Base-by-base conservation (phyloP, 148 eudicot genomes). In the Camellia granthamiana region DNA sequence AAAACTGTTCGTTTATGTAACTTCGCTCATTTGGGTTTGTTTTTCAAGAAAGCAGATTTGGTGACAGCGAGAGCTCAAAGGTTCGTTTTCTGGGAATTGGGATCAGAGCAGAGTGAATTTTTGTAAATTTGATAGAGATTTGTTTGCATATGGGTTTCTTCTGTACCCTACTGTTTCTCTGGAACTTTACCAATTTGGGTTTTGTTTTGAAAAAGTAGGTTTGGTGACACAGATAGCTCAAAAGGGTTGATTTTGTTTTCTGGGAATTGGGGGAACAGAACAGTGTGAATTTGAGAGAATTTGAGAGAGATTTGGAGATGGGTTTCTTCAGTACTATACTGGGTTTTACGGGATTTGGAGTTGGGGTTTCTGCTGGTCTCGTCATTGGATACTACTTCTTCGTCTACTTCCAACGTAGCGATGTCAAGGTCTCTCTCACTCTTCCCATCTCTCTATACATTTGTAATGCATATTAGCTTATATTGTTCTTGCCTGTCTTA, bases 281-380 rank as follows among this genome's bases (percentile, higher is more conserved):
- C 21, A 23, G 6, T 46, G 14, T 66, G 60, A 76, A 15, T 19
- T 15, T 21, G 73, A 47, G 8, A 14, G 60, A 76, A 15, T 19
- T 15, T 21, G 73, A 47, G 8, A 14, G 15, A 8, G 52, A 2
- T 66, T 18, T 38, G 13, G 16, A 77, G 81, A 93, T 93, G 98
- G 96, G 96, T 76, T 82, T 93, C 15, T 18, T 92, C 58, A 92
- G 93, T 86, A 76, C 86, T 18, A 51, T 94, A 30, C 77, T 94
- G 80, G 93, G 97, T 38, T 88, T 90, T 60, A 54, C 84, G n/a
- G 97, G 97, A 65, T 94, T 94, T 74, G 98, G 97, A 60, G 70
- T 91, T 71, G 98, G 96, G 49, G 77, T 89, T 78, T 77, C 93
- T 61, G 69, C 88, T 74, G 98, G 98, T 14, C 88, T 94, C n/a